phyloP scores from a whole-genome alignment of 2,329 filamentous ascomycete genomes.

The Pleurostoma richardsiae region DNA sequence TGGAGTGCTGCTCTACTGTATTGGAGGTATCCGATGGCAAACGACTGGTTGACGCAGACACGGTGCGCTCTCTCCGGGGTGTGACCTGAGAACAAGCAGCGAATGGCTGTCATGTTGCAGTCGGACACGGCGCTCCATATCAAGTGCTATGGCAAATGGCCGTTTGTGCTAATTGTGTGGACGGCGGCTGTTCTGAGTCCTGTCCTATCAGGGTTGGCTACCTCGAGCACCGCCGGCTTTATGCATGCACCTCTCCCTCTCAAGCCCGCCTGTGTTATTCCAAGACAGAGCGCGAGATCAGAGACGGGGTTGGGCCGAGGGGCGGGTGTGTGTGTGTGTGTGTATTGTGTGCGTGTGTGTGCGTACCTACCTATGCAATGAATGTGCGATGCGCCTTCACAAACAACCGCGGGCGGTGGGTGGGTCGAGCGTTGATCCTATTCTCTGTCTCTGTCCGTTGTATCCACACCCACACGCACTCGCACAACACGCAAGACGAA shows the following conservation, averaged over 20 bases:
- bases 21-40: not conserved
- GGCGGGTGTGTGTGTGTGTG: not conserved
- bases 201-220: constrained; percentile 11
- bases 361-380: not conserved
- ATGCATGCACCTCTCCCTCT: constrained; percentile 8
- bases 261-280: not conserved
- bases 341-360: not conserved
- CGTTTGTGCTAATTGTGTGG: constrained; percentile 13
- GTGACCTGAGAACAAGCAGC: constrained; percentile 3
- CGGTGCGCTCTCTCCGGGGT: not conserved
- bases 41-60: not conserved
- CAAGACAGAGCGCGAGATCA: not conserved
- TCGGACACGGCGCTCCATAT: not conserved
- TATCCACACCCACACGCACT: no score
- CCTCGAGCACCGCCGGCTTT: constrained; percentile 8
- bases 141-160: constrained; percentile 1
- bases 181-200: constrained; percentile 8
- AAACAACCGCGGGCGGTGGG: not conserved
- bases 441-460: no score
- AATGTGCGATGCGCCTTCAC: not conserved
- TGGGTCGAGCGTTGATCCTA: not conserved
- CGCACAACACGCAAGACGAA: no score
- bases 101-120: constrained; percentile 6
- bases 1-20: no score
- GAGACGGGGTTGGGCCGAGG: not conserved